A percentile compares a stretch with the other conserved stretches of the same genome.
Evolutionary conservation across 2,329 filamentous ascomycete genomes (phyloP).

Genomic region (Simplicillium sp.): DNA sequence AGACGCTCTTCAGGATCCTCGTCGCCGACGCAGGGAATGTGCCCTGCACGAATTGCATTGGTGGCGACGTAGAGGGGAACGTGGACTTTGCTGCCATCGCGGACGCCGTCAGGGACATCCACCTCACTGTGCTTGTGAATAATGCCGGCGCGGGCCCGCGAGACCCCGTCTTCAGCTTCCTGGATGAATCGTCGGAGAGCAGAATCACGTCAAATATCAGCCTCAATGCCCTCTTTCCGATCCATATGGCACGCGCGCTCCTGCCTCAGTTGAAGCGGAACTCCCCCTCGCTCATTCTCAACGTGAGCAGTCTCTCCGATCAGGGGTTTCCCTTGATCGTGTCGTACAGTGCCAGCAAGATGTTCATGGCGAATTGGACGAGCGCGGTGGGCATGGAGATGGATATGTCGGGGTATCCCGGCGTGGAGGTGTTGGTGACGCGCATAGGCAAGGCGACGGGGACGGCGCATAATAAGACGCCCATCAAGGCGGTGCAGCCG

Average conservation of each 20-base stretch:
- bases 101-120: slow-evolving; percentile 15
- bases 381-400: slow-evolving; percentile 30
- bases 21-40: slow-evolving; percentile 29
- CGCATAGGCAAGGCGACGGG: neutral
- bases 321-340: slow-evolving; percentile 34
- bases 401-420: slow-evolving; percentile 8
- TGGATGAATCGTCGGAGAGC: slow-evolving; percentile 22
- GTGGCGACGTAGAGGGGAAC: slow-evolving; percentile 3
- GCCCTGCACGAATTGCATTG: neutral
- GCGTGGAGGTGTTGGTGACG: neutral
- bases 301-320: slow-evolving; percentile 35
- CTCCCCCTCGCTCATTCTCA: slow-evolving; percentile 36
- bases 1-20: slow-evolving; percentile 25
- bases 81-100: slow-evolving; percentile 13
- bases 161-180: slow-evolving; percentile 19
- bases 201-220: slow-evolving; percentile 29
- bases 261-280: slow-evolving; percentile 30
- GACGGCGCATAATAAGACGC: neutral
- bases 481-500: neutral
- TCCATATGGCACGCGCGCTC: slow-evolving; percentile 31
- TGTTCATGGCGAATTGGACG: slow-evolving; percentile 30
- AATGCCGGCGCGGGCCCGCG: slow-evolving; percentile 37
- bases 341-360: slow-evolving; percentile 35
- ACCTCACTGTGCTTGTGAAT: slow-evolving; percentile 46
- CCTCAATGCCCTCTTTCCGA: slow-evolving; percentile 38